Evolutionary conservation across 805 yeast species (phyloP).

Genomic region (Suhomyces canberraensis): DNA sequence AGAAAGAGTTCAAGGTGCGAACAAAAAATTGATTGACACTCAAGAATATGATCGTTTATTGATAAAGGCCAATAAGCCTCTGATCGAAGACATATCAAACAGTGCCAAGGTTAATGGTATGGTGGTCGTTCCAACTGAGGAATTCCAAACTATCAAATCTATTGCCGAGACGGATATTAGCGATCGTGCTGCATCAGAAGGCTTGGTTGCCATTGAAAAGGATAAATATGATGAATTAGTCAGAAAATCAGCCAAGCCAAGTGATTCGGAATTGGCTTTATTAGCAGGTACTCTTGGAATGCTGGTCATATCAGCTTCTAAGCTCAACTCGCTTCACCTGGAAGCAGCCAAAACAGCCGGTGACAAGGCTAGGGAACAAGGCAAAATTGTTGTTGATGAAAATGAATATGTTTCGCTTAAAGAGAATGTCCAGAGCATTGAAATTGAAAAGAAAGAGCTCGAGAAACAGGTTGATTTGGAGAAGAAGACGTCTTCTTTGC

Average conservation of each 20-base stretch:
- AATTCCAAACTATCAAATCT: constrained; percentile 1
- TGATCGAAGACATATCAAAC: constrained; percentile 16
- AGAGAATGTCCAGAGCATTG: no score
- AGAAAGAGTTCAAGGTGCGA: constrained; percentile 13
- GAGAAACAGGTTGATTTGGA: background rate
- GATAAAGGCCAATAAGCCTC: constrained; percentile 15
- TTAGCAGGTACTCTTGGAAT: constrained; percentile 11
- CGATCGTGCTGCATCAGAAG: constrained; percentile 4
- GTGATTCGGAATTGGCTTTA: constrained; percentile 6
- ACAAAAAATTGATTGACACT: constrained; percentile 18
- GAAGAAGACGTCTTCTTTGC: no score
- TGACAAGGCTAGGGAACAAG: constrained; percentile 16
- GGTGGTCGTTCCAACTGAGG: constrained; percentile 25
- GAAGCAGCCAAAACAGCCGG: constrained; percentile 12
- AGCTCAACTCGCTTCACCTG: constrained; percentile 12
- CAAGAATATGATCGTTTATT: constrained; percentile 21
- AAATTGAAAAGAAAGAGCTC: constrained; percentile 3
- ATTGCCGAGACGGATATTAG: background rate
- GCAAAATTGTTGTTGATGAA: constrained; percentile 14
- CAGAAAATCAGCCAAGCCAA: constrained; percentile 11
- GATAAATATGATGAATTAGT: constrained; percentile 3
- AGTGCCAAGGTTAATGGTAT: constrained; percentile 29
- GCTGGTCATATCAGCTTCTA: constrained; percentile 7
- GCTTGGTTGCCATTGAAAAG: constrained; percentile 2
- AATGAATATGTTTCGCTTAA: constrained; percentile 10